A percentile compares a stretch with the other conserved stretches of the same genome.
These are phyloP conservation scores for Whalleya microplaca DNA, from an alignment of 2,329 filamentous ascomycete genomes.

Conservation along the genomic window DNA sequence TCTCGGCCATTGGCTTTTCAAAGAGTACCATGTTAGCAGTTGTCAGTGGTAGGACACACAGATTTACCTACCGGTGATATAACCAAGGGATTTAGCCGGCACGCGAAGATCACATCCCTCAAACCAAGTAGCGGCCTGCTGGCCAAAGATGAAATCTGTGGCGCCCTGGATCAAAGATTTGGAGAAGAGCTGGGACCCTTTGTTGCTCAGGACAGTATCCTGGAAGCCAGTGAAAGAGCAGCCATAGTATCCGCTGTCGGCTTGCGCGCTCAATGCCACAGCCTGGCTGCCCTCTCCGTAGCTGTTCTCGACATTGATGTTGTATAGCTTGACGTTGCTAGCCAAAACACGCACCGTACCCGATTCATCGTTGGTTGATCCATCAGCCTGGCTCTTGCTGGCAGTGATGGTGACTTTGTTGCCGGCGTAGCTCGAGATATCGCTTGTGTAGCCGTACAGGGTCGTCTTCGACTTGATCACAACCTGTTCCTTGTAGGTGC, in stretches of 20 bases:
- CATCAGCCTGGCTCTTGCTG: slow-evolving; percentile 49
- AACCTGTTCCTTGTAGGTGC: slow-evolving; percentile 65
- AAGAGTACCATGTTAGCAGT: neutral
- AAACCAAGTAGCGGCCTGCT: slow-evolving; percentile 47
- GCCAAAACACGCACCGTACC: slow-evolving; percentile 50
- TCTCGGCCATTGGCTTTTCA: slow-evolving; percentile 45
- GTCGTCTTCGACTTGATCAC: slow-evolving; percentile 53
- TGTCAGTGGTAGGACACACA: neutral
- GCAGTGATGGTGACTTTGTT: slow-evolving; percentile 61
- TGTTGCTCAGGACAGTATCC: slow-evolving; percentile 51
- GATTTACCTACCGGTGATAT: slow-evolving; percentile 43
- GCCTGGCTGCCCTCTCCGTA: slow-evolving; percentile 51
- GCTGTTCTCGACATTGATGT: slow-evolving; percentile 55
- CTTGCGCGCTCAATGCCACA: slow-evolving; percentile 48
- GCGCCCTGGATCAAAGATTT: slow-evolving; percentile 50
- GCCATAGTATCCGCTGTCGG: slow-evolving; percentile 51
- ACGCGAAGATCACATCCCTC: slow-evolving; percentile 46
- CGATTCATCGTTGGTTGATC: slow-evolving; percentile 55
- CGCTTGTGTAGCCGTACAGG: slow-evolving; percentile 61
- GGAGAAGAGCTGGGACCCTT: slow-evolving; percentile 52
- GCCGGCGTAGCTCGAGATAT: slow-evolving; percentile 53
- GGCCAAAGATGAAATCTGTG: slow-evolving; percentile 54
- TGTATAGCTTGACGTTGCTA: slow-evolving; percentile 61
- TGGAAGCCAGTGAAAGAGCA: slow-evolving; percentile 50
- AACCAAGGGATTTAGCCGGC: slow-evolving; percentile 38